Conservation (phyloP, 495 filamentous ascomycete genomes). For the Aspergillus funiculosus region DNA sequence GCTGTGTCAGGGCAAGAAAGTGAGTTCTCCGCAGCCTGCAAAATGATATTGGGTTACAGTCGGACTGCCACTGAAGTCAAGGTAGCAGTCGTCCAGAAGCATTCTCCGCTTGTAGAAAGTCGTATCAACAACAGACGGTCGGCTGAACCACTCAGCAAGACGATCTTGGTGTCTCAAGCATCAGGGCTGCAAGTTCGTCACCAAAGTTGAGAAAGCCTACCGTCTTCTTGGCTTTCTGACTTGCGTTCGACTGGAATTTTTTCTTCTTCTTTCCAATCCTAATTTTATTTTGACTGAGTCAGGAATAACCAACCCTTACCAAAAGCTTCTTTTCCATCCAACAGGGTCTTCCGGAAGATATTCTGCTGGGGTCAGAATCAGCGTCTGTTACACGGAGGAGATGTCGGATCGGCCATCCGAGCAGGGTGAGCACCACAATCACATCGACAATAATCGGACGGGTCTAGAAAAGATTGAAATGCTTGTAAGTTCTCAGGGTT, state of each 20-base stretch:
- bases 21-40: not conserved
- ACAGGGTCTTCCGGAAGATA: constrained; percentile 36
- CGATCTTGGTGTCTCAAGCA: not conserved
- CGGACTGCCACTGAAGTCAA: constrained; percentile 5
- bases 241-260: not conserved
- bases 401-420: constrained; percentile 32
- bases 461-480: constrained; percentile 13
- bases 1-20: not conserved
- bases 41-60: constrained; percentile 10
- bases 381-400: constrained; percentile 27
- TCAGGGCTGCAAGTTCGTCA: not conserved
- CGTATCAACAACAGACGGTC: not conserved
- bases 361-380: constrained; percentile 33
- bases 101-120: not conserved
- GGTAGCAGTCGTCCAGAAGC: constrained; percentile 2
- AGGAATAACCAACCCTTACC: constrained; percentile 7
- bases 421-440: constrained; percentile 14
- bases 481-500: constrained; percentile 1
- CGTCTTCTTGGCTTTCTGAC: not conserved
- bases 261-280: constrained; percentile 2
- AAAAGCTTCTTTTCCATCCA: constrained; percentile 20
- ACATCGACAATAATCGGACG: constrained; percentile 3
- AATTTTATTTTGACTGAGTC: no score
- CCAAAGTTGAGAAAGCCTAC: not conserved
- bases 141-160: no score